Conservation (phyloP, 345 rosid genomes). For the Aurinia saxatilis region DNA sequence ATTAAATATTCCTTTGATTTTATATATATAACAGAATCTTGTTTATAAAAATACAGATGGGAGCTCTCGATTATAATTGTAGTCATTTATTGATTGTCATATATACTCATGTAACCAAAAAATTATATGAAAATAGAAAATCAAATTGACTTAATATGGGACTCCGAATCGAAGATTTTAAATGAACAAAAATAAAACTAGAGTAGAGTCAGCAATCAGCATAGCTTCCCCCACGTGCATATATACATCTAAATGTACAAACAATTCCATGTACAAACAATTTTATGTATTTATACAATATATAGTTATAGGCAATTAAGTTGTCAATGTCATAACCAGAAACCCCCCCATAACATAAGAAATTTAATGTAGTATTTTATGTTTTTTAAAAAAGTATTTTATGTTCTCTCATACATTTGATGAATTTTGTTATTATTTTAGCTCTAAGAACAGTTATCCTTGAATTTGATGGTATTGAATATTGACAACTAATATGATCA, state of each 20-base stretch:
- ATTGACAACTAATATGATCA: neutral
- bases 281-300: neutral
- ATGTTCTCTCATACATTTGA: no score
- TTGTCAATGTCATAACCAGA: slow-evolving; percentile 15
- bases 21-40: no score
- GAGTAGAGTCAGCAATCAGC: neutral
- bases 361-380: neutral
- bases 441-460: neutral
- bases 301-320: neutral
- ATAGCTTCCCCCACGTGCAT: slow-evolving; percentile 10
- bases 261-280: neutral
- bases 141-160: slow-evolving; percentile 4
- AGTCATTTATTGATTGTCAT: slow-evolving; percentile 7
- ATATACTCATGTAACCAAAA: neutral
- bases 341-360: neutral
- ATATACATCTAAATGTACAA: slow-evolving; percentile 10
- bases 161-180: neutral
- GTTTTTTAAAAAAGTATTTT: neutral
- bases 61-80: neutral
- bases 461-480: neutral
- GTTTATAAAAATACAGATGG: slow-evolving; percentile 11
- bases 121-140: neutral
- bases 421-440: no score
- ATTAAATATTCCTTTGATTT: neutral
- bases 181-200: neutral